phyloP scores from a whole-genome alignment of 768 basidiomycete species.

The Trametes meyenii region DNA sequence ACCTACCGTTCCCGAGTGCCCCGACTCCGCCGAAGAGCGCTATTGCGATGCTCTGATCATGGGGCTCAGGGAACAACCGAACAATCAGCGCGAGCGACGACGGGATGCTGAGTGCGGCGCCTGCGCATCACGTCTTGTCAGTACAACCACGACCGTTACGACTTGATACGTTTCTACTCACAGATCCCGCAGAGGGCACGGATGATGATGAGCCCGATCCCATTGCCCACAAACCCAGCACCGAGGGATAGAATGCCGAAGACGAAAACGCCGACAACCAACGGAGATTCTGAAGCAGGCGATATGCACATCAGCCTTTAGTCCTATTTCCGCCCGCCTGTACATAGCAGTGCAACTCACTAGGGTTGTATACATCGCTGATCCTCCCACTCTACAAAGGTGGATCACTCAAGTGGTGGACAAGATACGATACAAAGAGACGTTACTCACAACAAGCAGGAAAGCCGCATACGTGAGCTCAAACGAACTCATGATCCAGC shows the following conservation, averaged over 20 bases:
- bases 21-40: slow-evolving; percentile 43
- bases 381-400: slow-evolving; percentile 29
- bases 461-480: slow-evolving; percentile 36
- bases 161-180: background rate
- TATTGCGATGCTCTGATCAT: slow-evolving; percentile 43
- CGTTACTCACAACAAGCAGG: slow-evolving; percentile 29
- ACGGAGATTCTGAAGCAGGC: slow-evolving; percentile 24
- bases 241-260: slow-evolving; percentile 29
- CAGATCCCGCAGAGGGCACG: slow-evolving; percentile 31
- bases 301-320: background rate
- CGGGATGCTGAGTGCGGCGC: slow-evolving; percentile 44
- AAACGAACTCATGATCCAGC: slow-evolving; percentile 35
- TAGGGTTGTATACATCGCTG: slow-evolving; percentile 31
- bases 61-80: slow-evolving; percentile 44
- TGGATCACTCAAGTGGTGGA: background rate
- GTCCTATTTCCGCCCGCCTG: too few species aligned
- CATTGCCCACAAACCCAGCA: slow-evolving; percentile 26
- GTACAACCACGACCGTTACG: background rate
- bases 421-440: background rate
- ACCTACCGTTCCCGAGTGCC: slow-evolving; percentile 43
- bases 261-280: slow-evolving; percentile 24
- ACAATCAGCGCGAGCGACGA: slow-evolving; percentile 44
- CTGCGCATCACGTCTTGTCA: slow-evolving; percentile 16
- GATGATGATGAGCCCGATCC: slow-evolving; percentile 29
- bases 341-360: slow-evolving; percentile 16